phyloP scores from a whole-genome alignment of 345 rosid genomes.

The Citrus hindsii region DNA sequence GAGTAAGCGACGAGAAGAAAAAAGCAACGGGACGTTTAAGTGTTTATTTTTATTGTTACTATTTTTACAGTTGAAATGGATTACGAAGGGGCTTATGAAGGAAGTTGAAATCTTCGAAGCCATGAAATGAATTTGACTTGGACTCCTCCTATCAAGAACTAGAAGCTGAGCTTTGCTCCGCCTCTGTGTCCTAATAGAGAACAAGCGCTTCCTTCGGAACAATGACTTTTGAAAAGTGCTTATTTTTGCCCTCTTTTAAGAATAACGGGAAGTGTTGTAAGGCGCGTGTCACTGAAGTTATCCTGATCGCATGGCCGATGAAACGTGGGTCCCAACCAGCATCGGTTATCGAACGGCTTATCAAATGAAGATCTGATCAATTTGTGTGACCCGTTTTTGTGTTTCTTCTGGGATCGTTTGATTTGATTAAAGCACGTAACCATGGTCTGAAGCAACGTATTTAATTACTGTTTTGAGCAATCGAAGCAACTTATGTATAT shows the following conservation, averaged over 20 bases:
- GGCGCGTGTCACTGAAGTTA: not conserved
- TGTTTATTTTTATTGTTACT: not conserved
- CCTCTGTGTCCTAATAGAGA: not conserved
- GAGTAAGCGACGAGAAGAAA: conserved; percentile 38
- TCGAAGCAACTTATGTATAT: too few species aligned
- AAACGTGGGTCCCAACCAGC: too few species aligned
- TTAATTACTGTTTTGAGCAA: too few species aligned
- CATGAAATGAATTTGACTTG: conserved; percentile 26
- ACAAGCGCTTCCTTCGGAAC: conserved; percentile 1
- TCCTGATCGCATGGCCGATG: not conserved
- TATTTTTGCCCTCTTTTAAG: not conserved
- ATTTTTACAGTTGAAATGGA: conserved; percentile 25
- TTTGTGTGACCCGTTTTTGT: not conserved
- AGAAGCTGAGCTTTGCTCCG: conserved; percentile 4
- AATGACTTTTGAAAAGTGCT: not conserved
- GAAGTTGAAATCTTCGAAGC: conserved; percentile 57
- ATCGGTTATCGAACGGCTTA: too few species aligned
- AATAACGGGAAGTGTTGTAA: not conserved
- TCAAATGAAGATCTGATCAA: not conserved
- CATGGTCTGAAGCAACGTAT: not conserved
- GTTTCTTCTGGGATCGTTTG: too few species aligned
- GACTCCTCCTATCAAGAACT: not conserved
- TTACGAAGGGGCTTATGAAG: conserved; percentile 39
- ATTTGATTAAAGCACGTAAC: not conserved
- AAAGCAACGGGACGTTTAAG: conserved; percentile 27